These are phyloP conservation scores for Rhizopogon vesiculosus DNA, from an alignment of 768 basidiomycete species.

Conservation along the genomic window DNA sequence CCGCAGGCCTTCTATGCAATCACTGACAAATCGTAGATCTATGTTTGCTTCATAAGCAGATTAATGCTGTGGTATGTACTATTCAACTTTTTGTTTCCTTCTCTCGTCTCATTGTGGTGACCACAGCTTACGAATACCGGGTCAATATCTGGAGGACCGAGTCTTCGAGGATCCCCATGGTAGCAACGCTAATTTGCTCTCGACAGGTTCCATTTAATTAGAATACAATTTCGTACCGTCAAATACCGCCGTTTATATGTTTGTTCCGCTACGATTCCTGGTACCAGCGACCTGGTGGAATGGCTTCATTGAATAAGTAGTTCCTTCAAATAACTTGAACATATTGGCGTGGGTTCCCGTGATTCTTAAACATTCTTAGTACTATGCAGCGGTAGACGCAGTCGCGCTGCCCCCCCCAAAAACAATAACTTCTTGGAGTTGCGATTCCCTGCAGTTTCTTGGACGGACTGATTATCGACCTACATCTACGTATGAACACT, in stretches of 20 bases:
- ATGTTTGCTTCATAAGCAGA: constrained; percentile 30
- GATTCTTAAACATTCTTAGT: not conserved
- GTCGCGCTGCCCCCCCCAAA: too few species aligned
- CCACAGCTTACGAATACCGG: constrained; percentile 27
- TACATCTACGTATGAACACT: too few species aligned
- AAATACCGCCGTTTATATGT: not conserved
- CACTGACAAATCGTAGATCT: constrained; percentile 16
- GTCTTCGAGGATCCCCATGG: constrained; percentile 30
- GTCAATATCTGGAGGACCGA: constrained; percentile 16
- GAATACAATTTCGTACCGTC: not conserved
- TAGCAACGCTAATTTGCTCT: constrained; percentile 5
- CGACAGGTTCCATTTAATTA: not conserved
- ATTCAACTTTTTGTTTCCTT: not conserved
- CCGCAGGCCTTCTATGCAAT: not conserved
- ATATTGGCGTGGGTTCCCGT: not conserved
- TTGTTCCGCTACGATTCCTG: not conserved
- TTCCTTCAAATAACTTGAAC: not conserved
- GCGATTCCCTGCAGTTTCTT: too few species aligned
- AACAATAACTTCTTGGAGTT: too few species aligned
- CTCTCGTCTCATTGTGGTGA: constrained; percentile 1
- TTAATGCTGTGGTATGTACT: constrained; percentile 20
- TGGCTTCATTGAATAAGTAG: too few species aligned
- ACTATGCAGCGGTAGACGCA: not conserved
- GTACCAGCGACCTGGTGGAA: not conserved
- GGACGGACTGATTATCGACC: too few species aligned